Evolutionary conservation across 2,329 filamentous ascomycete genomes (phyloP).

Genomic region (Clarireedia paspali): DNA sequence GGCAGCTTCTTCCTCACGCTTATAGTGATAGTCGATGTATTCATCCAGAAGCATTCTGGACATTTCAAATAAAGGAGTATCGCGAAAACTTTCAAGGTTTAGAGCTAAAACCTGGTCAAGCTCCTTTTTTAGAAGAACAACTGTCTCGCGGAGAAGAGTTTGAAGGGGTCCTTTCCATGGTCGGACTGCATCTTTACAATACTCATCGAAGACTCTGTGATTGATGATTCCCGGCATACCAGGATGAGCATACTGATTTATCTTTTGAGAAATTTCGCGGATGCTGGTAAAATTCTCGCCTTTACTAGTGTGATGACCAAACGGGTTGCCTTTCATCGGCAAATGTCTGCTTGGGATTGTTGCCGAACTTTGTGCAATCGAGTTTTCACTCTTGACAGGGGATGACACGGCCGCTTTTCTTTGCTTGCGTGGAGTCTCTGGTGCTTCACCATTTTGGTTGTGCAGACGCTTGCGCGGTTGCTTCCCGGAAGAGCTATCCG

Average conservation of each 20-base stretch:
- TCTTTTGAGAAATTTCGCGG: conserved; percentile 43
- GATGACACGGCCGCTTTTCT: too few species aligned
- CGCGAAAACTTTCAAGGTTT: conserved; percentile 7
- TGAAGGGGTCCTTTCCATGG: conserved; percentile 50
- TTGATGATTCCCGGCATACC: conserved; percentile 53
- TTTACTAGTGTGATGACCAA: background rate
- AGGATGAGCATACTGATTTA: conserved; percentile 47
- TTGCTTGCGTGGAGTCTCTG: conserved; percentile 13
- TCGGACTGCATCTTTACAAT: conserved; percentile 48
- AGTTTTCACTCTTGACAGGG: conserved; percentile 22
- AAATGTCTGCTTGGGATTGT: conserved; percentile 17
- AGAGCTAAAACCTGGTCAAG: conserved; percentile 22
- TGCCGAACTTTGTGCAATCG: conserved; percentile 27
- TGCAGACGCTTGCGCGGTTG: too few species aligned
- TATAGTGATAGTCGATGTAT: conserved; percentile 9
- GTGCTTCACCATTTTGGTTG: too few species aligned
- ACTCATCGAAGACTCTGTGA: conserved; percentile 49
- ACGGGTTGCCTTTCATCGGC: background rate
- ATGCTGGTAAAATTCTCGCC: conserved; percentile 16
- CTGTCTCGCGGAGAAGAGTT: conserved; percentile 35
- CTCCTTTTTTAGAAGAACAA: conserved; percentile 37
- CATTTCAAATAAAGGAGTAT: conserved; percentile 11
- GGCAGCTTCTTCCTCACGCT: background rate
- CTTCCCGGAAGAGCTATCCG: too few species aligned
- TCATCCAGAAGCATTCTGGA: conserved; percentile 8